phyloP scores from a whole-genome alignment of 441 rosid species.

The Hura crepitans region DNA sequence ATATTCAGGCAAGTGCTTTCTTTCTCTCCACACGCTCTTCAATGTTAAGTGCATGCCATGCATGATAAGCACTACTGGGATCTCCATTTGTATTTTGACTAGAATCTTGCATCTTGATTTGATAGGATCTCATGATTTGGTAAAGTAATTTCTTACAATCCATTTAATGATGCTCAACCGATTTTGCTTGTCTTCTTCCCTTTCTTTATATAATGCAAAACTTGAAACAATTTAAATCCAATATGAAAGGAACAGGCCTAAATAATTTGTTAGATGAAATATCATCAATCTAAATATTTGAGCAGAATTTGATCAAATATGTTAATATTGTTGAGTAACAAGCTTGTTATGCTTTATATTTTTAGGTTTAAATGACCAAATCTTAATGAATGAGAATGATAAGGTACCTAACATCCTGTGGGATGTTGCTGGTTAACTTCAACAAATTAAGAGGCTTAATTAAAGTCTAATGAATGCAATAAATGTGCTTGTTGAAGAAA shows the following conservation, averaged over 20 bases:
- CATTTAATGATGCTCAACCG: background rate
- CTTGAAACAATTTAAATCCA: background rate
- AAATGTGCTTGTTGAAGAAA: constrained; percentile 6
- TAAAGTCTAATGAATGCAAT: background rate
- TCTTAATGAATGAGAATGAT: background rate
- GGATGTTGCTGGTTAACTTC: background rate
- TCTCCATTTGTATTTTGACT: background rate
- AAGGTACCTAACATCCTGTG: background rate
- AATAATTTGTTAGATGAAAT: background rate
- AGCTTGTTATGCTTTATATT: background rate
- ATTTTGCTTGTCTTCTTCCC: background rate
- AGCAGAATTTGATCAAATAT: background rate
- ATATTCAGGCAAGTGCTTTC: constrained; percentile 47
- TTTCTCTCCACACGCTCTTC: background rate
- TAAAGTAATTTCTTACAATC: background rate
- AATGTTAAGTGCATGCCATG: background rate
- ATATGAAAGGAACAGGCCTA: background rate
- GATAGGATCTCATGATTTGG: background rate
- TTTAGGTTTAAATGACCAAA: constrained; percentile 1
- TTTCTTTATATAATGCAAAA: background rate
- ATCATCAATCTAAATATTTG: background rate
- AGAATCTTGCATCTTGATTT: background rate
- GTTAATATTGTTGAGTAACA: background rate
- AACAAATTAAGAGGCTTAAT: background rate
- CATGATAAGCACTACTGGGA: background rate